Evolutionary conservation across 768 basidiomycete species (phyloP).

Genomic region (Tricholomella constricta): DNA sequence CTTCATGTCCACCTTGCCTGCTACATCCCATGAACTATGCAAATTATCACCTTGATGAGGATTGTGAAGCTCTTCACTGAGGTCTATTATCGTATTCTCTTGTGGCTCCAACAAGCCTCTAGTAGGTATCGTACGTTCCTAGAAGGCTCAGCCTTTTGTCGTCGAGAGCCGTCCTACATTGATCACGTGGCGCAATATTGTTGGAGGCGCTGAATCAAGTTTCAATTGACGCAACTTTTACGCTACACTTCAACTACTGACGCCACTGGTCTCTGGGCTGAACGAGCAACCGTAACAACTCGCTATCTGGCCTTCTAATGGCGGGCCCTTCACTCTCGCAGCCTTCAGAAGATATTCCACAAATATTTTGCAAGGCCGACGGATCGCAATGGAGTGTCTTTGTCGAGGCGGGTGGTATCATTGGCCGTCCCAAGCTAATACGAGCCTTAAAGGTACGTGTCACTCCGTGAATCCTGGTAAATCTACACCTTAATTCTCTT

Average conservation of each 20-base stretch:
- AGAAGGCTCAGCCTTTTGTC: too few relatives aligned
- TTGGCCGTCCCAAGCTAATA: conserved; percentile 50
- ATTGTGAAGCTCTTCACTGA: too few relatives aligned
- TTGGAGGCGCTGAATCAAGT: not conserved
- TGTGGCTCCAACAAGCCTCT: too few relatives aligned
- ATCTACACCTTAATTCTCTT: conserved; percentile 2
- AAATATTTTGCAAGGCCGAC: conserved; percentile 37
- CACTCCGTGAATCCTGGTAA: not conserved
- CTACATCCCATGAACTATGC: conserved; percentile 38
- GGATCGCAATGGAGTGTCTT: conserved; percentile 51
- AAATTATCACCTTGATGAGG: conserved; percentile 20
- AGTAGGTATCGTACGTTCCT: too few relatives aligned
- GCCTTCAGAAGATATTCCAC: not conserved
- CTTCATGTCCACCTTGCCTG: conserved; percentile 47
- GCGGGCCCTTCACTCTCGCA: conserved; percentile 4
- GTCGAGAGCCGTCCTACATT: too few relatives aligned
- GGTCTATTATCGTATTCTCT: too few relatives aligned
- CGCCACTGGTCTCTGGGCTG: not conserved
- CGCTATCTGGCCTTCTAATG: conserved; percentile 1
- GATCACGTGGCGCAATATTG: not conserved
- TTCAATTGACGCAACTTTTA: too few relatives aligned
- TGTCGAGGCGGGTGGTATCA: conserved; percentile 56
- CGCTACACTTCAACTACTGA: too few relatives aligned
- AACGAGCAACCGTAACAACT: not conserved
- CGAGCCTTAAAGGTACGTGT: conserved; percentile 47